Evolutionary conservation across 139 green algal species (phyloP), one percentile per base, ranked within the genome.

Genomic region (Pseudopediastrum boryanum): DNA sequence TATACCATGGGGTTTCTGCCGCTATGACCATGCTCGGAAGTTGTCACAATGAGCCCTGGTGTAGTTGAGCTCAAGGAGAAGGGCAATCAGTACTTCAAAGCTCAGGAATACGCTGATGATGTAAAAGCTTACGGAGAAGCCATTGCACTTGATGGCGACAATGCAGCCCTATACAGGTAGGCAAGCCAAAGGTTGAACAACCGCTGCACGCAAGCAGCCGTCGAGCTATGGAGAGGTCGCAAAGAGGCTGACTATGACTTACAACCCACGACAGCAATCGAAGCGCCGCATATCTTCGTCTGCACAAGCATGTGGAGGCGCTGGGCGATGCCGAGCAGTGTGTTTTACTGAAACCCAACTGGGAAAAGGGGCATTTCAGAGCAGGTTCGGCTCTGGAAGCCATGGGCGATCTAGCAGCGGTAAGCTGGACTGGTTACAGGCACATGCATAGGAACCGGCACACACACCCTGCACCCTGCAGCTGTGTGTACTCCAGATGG

Each of bases 361-460:
- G 87, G 87, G 87, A 92, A 44, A 92, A 92, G 84, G 86, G 72
- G 0, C 72, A 79, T 66, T 88, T 80, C 83, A 77, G 83, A 27
- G 78, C 71, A 8, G 83, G 78, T 44, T 77, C 42, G 12, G 69
- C 65, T 21, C 46, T 81, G 8, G 78, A 88, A 56, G 58, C 27
- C 9, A 46, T 41, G 72, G 69, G 72, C 13, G 4, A 38, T 8
- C 59, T 74, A 36, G 72, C 36, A 33, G 36, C 2, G 48, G 48
- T 58, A 16, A 66, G 12, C 9, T 13, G 58, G 16, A 16, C 10
- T 41, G n/a, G 2, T 41, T 29, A 13, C 10, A 5, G 36, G 58
- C 58, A 64, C 16, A 64, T 21, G 52, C 12, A 62, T 21, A 25
- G n/a, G n/a, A n/a, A n/a, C n/a, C n/a, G n/a, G n/a, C n/a, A n/a